phyloP scores from a whole-genome alignment of 495 filamentous ascomycete species.

The Daldinia childiae region DNA sequence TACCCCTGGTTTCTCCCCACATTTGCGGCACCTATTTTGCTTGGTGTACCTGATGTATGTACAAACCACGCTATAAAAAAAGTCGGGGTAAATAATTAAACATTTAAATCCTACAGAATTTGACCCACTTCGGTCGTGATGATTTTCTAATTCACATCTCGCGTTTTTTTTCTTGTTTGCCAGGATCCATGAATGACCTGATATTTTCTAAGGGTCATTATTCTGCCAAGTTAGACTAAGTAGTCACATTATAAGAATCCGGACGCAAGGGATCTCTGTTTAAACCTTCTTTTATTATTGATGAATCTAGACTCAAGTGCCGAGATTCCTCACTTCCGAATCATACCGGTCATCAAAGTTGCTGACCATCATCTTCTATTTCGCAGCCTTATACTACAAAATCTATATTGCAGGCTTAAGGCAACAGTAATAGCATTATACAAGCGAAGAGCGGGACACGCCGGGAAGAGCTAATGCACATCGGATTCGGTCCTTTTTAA shows the following conservation, averaged over 20 bases:
- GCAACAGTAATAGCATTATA: background rate
- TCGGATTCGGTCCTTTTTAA: constrained; percentile 42
- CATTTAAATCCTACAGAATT: constrained; percentile 14
- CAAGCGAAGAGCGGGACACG: constrained; percentile 15
- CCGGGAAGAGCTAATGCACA: constrained; percentile 30
- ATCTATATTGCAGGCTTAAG: constrained; percentile 7
- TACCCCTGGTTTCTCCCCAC: constrained; percentile 14
- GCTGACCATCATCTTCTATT: constrained; percentile 10
- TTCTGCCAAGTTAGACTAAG: constrained; percentile 28
- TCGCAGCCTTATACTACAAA: constrained; percentile 17
- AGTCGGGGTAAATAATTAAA: constrained; percentile 27
- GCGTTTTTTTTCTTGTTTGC: background rate
- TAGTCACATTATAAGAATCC: constrained; percentile 15
- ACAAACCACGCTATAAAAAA: constrained; percentile 2
- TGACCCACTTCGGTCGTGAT: constrained; percentile 28
- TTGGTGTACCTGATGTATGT: constrained; percentile 1
- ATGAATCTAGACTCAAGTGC: constrained; percentile 10
- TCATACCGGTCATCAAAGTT: background rate
- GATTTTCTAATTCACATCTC: constrained; percentile 11
- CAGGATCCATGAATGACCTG: constrained; percentile 1
- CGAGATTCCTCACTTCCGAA: constrained; percentile 5
- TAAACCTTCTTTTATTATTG: background rate
- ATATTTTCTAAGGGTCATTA: constrained; percentile 17
- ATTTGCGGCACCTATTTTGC: background rate
- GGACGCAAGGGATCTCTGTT: constrained; percentile 23